A percentile compares a stretch with the other conserved stretches of the same genome.
These are phyloP conservation scores for Paecilomyces niveus DNA, from an alignment of 2,329 filamentous ascomycete species.

Conservation along the genomic window DNA sequence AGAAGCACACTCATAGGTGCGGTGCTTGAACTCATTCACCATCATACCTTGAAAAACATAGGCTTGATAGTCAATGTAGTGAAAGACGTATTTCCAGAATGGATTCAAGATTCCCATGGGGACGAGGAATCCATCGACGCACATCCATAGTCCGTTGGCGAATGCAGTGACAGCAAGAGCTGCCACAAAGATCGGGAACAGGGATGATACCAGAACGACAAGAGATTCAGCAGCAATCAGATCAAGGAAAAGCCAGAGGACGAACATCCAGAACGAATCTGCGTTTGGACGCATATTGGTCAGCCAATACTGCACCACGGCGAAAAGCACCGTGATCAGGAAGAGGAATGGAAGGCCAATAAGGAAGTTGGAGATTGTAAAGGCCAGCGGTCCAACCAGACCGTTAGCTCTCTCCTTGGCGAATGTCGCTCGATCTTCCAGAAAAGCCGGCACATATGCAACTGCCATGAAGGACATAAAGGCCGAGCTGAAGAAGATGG, in stretches of 20 bases:
- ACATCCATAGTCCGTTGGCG: slow-evolving; percentile 87
- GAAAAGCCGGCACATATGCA: slow-evolving; percentile 75
- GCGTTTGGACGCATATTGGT: slow-evolving; percentile 63
- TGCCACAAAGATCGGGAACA: slow-evolving; percentile 75
- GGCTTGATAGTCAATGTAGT: slow-evolving; percentile 80
- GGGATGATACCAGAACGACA: slow-evolving; percentile 65
- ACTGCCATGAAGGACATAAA: slow-evolving; percentile 80
- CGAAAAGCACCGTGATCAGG: slow-evolving; percentile 68
- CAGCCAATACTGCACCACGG: slow-evolving; percentile 70
- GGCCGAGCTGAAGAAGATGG: slow-evolving; percentile 67
- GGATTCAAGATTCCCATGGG: slow-evolving; percentile 64
- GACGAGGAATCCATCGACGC: slow-evolving; percentile 75
- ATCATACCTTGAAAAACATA: slow-evolving; percentile 93
- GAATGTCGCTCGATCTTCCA: slow-evolving; percentile 69
- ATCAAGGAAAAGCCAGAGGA: slow-evolving; percentile 81
- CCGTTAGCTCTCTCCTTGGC: slow-evolving; percentile 76
- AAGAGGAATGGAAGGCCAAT: slow-evolving; percentile 78
- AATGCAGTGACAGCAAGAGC: slow-evolving; percentile 74
- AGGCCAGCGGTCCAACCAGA: slow-evolving; percentile 65
- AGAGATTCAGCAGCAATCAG: slow-evolving; percentile 74
- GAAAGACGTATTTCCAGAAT: slow-evolving; percentile 82
- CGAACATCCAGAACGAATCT: slow-evolving; percentile 65
- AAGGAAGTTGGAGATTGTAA: slow-evolving; percentile 72
- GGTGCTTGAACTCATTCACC: slow-evolving; percentile 71
- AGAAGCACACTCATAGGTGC: slow-evolving; percentile 56